Evolutionary conservation across 2,329 filamentous ascomycete genomes (phyloP).

Genomic region (Xylariaceae sp.): DNA sequence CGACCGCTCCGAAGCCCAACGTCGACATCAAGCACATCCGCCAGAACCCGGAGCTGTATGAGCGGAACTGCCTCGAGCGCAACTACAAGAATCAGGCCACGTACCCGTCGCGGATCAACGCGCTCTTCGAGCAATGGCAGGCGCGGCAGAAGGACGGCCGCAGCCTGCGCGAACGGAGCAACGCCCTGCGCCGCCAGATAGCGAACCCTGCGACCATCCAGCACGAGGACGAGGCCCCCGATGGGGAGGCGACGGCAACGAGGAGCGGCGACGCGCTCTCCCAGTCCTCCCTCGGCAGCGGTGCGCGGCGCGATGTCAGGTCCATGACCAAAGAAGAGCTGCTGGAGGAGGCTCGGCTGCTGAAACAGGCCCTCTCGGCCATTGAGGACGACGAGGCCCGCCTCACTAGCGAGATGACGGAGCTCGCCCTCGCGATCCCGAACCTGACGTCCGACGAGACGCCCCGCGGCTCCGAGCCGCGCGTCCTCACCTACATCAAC

Average conservation of each 20-base stretch:
- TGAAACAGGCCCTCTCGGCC: constrained; percentile 57
- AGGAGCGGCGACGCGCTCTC: too few relatives aligned
- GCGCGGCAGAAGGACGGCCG: constrained; percentile 56
- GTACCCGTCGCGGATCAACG: constrained; percentile 51
- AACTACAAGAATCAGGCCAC: constrained; percentile 63
- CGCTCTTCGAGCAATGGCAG: constrained; percentile 53
- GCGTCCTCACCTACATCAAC: constrained; percentile 74
- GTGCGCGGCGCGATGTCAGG: constrained; percentile 28
- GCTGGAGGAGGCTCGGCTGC: constrained; percentile 55
- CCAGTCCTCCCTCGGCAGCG: constrained; percentile 12
- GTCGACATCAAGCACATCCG: constrained; percentile 89
- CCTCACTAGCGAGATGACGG: constrained; percentile 61
- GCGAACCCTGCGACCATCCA: constrained; percentile 44
- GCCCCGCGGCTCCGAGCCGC: constrained; percentile 61
- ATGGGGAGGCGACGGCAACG: constrained; percentile 16
- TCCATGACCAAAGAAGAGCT: constrained; percentile 44
- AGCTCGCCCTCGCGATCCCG: constrained; percentile 71
- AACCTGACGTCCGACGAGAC: constrained; percentile 78
- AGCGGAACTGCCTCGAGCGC: constrained; percentile 75
- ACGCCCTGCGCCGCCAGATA: constrained; percentile 55
- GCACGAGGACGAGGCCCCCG: constrained; percentile 38
- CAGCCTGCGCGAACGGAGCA: constrained; percentile 59
- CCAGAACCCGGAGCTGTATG: constrained; percentile 72
- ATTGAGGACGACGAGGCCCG: constrained; percentile 59
- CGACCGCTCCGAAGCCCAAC: constrained; percentile 70